Evolutionary conservation across 768 basidiomycete species (phyloP), one percentile per base, ranked within the genome.

Genomic region (Gymnopilus dilepis): DNA sequence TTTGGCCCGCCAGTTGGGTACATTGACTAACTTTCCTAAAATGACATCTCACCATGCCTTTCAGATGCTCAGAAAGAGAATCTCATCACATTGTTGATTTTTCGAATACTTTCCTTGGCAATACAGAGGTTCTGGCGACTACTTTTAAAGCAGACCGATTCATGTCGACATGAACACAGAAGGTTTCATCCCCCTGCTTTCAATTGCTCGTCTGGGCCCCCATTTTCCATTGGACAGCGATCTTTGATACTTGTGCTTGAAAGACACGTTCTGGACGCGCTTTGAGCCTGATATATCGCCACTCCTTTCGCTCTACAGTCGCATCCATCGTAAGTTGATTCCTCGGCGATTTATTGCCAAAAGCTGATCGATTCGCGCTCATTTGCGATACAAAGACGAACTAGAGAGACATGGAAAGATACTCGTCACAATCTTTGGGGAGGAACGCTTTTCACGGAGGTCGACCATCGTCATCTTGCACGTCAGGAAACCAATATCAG

Each of bases 111-210:
- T 57, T 58, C 58, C 48, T 53, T 62, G 40, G 31, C 24, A 34
- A 52, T 31, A 31, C 56, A 43, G 22, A 57, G 26, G 17, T 19
- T 6, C 41, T 28, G 30, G 26, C 48, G 61, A 30, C 48, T 3
- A 30, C 61, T 62, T 62, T 62, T 52, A 62, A 62, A 62, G 50
- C 47, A 52, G 61, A 40, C 61, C 34, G 47, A 30, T 26, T 38
- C 17, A 15, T 21, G 8, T 17, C 21, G 30, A 21, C 22, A 33
- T 40, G 47, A 40, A 53, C 51, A 37, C 48, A 54, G 51, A 52
- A 33, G 33, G 59, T 60, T 54, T 60, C 58, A 59, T 41, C 34
- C 60, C 17, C 47, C 47, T 5, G 17, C 7, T 37, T 37, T 30
- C 30, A 30, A 17, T 7, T 50, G n/a, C 30, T n/a, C 47, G 15